A percentile compares a stretch with the other conserved stretches of the same genome.
Conservation (phyloP, 148 eudicot species). For the Silene conica region DNA sequence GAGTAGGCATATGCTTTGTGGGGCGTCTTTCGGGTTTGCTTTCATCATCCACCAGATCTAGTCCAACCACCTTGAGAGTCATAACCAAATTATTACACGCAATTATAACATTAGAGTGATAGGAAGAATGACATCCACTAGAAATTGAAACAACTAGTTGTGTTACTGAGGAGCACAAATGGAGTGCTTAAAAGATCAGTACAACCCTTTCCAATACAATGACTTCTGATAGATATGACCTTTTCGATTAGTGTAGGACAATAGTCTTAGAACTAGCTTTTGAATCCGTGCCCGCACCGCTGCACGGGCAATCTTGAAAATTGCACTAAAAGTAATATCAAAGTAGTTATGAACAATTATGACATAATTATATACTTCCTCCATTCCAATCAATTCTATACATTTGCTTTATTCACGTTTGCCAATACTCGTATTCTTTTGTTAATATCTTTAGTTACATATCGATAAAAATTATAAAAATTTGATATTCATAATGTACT, state of each 20-base stretch:
- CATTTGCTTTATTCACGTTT: too few relatives aligned
- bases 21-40: constrained; percentile 99
- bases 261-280: background rate
- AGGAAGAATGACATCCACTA: background rate
- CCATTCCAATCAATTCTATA: too few relatives aligned
- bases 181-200: background rate
- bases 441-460: too few relatives aligned
- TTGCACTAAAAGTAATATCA: too few relatives aligned
- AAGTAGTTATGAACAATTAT: too few relatives aligned
- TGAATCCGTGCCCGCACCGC: too few relatives aligned
- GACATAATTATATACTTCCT: too few relatives aligned
- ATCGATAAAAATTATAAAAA: too few relatives aligned
- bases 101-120: background rate
- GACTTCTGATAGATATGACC: background rate
- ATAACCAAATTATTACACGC: background rate
- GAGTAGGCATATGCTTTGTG: constrained; percentile 98
- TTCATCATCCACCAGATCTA: constrained; percentile 98
- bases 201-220: too few relatives aligned
- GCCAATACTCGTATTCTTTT: too few relatives aligned
- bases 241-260: background rate
- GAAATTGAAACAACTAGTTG: background rate
- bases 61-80: constrained; percentile 74
- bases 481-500: too few relatives aligned
- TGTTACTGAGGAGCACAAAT: background rate
- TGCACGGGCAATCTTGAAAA: too few relatives aligned